phyloP scores from a whole-genome alignment of 2,329 filamentous ascomycete genomes.

The Xylariaceae sp. region DNA sequence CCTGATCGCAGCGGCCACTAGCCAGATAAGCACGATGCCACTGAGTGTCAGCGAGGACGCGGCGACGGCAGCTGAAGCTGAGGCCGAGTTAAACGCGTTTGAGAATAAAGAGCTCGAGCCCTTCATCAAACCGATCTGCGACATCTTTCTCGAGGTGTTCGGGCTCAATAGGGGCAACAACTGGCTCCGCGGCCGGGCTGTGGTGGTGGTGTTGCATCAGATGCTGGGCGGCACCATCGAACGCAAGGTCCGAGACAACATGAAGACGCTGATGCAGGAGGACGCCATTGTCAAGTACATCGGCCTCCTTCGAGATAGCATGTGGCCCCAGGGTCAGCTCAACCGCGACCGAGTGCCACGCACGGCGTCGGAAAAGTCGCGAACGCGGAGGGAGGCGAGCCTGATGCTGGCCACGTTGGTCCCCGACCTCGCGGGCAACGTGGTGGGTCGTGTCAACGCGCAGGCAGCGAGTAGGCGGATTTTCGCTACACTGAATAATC shows the following conservation, averaged over 20 bases:
- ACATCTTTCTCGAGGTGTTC: slow-evolving; percentile 93
- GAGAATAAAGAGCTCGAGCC: slow-evolving; percentile 85
- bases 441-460: slow-evolving; percentile 88
- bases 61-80: slow-evolving; percentile 64
- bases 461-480: slow-evolving; percentile 83
- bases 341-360: slow-evolving; percentile 49
- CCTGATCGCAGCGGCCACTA: slow-evolving; percentile 71
- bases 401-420: slow-evolving; percentile 84
- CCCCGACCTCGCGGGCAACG: slow-evolving; percentile 85
- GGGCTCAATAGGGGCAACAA: slow-evolving; percentile 93
- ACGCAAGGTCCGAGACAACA: slow-evolving; percentile 83
- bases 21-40: slow-evolving; percentile 53
- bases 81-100: slow-evolving; percentile 89
- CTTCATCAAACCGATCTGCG: slow-evolving; percentile 97
- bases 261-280: slow-evolving; percentile 68
- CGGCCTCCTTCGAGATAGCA: slow-evolving; percentile 61
- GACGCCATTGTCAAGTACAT: slow-evolving; percentile 75
- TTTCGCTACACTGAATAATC: slow-evolving; percentile 88
- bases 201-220: slow-evolving; percentile 94
- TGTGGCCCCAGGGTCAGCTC: slow-evolving; percentile 73
- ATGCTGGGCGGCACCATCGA: slow-evolving; percentile 94
- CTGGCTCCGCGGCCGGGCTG: slow-evolving; percentile 91
- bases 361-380: slow-evolving; percentile 67
- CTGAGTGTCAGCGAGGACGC: slow-evolving; percentile 47
- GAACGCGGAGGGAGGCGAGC: slow-evolving; percentile 79